A percentile compares a stretch with the other conserved stretches of the same genome.
Evolutionary conservation across 169 alveolate species (phyloP).

Genomic region (Cardiosporidium cionae): DNA sequence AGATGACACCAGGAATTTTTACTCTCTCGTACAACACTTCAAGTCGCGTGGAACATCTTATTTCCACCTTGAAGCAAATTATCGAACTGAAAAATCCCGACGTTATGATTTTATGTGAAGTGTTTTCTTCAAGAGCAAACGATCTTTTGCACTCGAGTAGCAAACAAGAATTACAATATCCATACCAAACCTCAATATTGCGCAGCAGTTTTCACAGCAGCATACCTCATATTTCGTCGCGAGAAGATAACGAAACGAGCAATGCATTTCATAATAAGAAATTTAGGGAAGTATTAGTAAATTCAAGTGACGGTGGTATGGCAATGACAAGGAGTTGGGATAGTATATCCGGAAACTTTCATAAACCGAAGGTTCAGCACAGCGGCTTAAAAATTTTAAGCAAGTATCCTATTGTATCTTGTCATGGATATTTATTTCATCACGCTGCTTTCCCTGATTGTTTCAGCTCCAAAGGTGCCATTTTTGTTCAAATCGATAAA

Average conservation of each 20-base stretch:
- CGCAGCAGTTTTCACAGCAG: conserved; percentile 5
- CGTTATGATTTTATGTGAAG: conserved; percentile 27
- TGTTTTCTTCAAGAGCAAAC: conserved; percentile 3
- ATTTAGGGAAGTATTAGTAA: neutral
- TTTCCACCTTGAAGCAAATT: conserved; percentile 11
- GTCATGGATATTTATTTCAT: conserved; percentile 45
- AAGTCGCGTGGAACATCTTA: conserved; percentile 25
- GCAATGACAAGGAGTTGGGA: conserved; percentile 7
- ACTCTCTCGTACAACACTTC: conserved; percentile 18
- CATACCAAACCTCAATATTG: conserved; percentile 9
- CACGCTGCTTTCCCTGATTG: conserved; percentile 41
- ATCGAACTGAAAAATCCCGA: conserved; percentile 19
- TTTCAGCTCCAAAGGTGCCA: conserved; percentile 62
- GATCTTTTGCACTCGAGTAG: conserved; percentile 15
- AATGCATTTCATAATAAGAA: neutral
- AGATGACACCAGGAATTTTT: conserved; percentile 31
- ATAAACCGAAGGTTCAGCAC: conserved; percentile 15
- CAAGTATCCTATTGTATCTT: conserved; percentile 38
- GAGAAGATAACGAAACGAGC: neutral
- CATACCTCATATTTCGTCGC: neutral
- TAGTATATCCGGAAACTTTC: conserved; percentile 24
- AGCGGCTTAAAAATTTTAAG: conserved; percentile 52
- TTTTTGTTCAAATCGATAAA: conserved; percentile 41
- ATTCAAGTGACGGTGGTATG: neutral
- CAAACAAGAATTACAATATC: conserved; percentile 22